These are phyloP conservation scores for Camellia granthamiana DNA, from an alignment of 148 eudicot species.

Conservation along the genomic window DNA sequence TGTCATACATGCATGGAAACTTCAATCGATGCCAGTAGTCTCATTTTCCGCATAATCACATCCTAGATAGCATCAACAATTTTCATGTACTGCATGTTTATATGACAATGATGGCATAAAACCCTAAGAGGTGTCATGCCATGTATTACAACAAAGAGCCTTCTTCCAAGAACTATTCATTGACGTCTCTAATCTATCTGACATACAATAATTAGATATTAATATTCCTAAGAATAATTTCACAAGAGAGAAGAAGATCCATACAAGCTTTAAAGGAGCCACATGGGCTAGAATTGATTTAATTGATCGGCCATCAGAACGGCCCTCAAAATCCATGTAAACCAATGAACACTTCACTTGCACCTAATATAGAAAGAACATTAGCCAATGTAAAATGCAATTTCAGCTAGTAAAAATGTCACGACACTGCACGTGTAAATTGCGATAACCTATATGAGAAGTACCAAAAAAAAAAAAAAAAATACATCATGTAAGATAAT, in stretches of 20 bases:
- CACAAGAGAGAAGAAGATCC: slow-evolving; percentile 16
- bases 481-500: not conserved
- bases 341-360: slow-evolving; percentile 75
- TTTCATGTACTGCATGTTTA: not conserved
- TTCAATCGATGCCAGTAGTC: not conserved
- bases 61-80: not conserved
- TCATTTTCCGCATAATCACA: not conserved
- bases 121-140: too few relatives aligned
- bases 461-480: not conserved
- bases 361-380: slow-evolving; percentile 46
- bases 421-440: not conserved
- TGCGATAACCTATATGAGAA: not conserved
- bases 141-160: not conserved
- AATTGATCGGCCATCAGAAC: slow-evolving; percentile 92
- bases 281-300: slow-evolving; percentile 83
- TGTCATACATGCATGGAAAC: too few relatives aligned
- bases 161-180: not conserved
- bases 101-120: not conserved
- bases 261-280: slow-evolving; percentile 92
- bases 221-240: not conserved
- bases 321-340: slow-evolving; percentile 95
- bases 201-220: not conserved
- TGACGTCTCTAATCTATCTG: not conserved
- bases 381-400: not conserved
- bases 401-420: not conserved